Conservation (phyloP, 169 alveolate species). For the Theileria annulata region DNA sequence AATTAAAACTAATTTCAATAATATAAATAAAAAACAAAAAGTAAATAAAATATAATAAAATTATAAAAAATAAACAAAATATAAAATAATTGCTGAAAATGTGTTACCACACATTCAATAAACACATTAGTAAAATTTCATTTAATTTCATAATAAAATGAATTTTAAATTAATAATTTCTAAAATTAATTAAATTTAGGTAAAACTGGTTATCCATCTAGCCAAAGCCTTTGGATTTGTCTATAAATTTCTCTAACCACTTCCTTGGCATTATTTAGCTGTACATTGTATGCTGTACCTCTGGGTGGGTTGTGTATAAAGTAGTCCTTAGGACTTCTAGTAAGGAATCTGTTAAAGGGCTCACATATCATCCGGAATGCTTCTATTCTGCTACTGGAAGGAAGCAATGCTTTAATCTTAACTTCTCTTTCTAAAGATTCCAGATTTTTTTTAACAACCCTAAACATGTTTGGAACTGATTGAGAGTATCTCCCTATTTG, state of each 20-base stretch:
- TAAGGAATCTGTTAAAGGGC: conserved; percentile 25
- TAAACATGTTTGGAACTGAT: conserved; percentile 34
- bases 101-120: too few relatives aligned
- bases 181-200: not conserved
- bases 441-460: conserved; percentile 13
- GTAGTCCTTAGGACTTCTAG: conserved; percentile 9
- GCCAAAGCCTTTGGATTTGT: conserved; percentile 29
- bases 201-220: not conserved
- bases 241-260: conserved; percentile 19
- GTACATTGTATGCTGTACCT: conserved; percentile 24
- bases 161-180: too few relatives aligned
- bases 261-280: conserved; percentile 33
- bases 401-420: conserved; percentile 16
- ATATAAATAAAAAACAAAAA: not conserved
- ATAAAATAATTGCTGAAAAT: too few relatives aligned
- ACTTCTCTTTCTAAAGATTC: conserved; percentile 25
- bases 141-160: too few relatives aligned
- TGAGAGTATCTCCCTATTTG: conserved; percentile 14
- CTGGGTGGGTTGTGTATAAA: conserved; percentile 34
- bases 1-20: not conserved
- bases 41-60: not conserved
- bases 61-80: too few relatives aligned
- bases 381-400: conserved; percentile 6
- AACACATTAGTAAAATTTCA: too few relatives aligned
- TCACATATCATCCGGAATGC: conserved; percentile 20